phyloP scores from a whole-genome alignment of 2,329 filamentous ascomycete species.

The Tolypocladium endophyticum region DNA sequence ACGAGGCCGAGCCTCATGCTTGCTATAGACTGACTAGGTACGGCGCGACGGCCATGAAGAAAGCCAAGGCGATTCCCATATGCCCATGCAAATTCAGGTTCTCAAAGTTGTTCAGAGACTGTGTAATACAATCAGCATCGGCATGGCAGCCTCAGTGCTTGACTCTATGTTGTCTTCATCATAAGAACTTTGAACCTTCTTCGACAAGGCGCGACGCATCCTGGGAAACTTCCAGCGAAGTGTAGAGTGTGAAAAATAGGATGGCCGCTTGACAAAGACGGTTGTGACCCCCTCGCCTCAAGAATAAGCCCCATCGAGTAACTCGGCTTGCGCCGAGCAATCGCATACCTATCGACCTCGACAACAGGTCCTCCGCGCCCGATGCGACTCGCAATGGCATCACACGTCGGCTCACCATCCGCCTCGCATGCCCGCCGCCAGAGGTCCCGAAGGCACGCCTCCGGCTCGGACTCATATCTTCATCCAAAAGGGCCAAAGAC shows the following conservation, averaged over 20 bases:
- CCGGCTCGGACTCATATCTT: constrained; percentile 73
- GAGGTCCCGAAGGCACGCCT: constrained; percentile 8
- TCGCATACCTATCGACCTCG: constrained; percentile 98
- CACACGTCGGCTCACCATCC: constrained; percentile 36
- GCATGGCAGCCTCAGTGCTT: constrained; percentile 70
- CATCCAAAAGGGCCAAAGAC: constrained; percentile 52
- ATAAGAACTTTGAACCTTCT: constrained; percentile 52
- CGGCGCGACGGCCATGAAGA: neutral
- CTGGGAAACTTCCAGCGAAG: constrained; percentile 31
- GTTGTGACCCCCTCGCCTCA: constrained; percentile 74
- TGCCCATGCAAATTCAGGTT: neutral
- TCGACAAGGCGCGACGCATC: constrained; percentile 6
- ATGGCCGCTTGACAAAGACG: constrained; percentile 12
- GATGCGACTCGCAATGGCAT: constrained; percentile 31
- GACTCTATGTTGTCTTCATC: constrained; percentile 98
- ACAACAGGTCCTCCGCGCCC: constrained; percentile 64
- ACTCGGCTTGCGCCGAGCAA: constrained; percentile 60
- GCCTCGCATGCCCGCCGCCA: constrained; percentile 10
- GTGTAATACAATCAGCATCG: constrained; percentile 20
- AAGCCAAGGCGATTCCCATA: neutral
- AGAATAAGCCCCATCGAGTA: constrained; percentile 99
- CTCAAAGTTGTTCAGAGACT: constrained; percentile 16
- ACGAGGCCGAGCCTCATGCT: neutral
- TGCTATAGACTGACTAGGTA: neutral
- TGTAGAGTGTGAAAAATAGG: constrained; percentile 23